Evolutionary conservation across 768 basidiomycete genomes (phyloP).

Genomic region (Clitopilus passeckerianus): DNA sequence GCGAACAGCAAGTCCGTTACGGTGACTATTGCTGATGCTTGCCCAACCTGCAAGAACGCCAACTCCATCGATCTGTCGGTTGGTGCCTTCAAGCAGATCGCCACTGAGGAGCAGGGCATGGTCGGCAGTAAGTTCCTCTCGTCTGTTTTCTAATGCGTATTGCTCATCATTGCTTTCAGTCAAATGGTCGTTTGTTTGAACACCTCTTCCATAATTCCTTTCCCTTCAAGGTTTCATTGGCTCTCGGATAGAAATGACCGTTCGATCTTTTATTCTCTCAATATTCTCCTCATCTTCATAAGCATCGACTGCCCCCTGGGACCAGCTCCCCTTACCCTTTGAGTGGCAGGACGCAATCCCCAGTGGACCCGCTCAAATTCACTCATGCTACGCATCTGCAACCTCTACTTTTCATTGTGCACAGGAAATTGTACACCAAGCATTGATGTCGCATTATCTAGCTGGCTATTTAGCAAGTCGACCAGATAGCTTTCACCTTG

Average conservation of each 20-base stretch:
- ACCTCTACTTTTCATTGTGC: not conserved
- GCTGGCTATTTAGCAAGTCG: not conserved
- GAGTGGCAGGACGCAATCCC: not conserved
- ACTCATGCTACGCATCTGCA: not conserved
- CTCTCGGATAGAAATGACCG: not conserved
- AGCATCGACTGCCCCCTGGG: not conserved
- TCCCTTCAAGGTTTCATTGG: conserved; percentile 25
- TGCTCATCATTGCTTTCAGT: conserved; percentile 20
- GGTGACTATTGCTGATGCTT: conserved; percentile 72
- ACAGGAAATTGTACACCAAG: not conserved
- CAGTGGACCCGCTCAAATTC: conserved; percentile 4
- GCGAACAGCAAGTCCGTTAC: conserved; percentile 51
- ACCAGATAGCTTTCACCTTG: not conserved
- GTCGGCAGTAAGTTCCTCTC: conserved; percentile 45
- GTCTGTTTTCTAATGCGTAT: not conserved
- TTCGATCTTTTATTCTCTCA: not conserved
- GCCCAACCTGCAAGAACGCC: conserved; percentile 66
- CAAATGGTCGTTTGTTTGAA: conserved; percentile 30
- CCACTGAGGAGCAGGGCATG: conserved; percentile 40
- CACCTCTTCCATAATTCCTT: conserved; percentile 24
- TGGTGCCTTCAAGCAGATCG: conserved; percentile 61
- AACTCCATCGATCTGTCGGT: conserved; percentile 75
- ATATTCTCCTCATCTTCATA: not conserved
- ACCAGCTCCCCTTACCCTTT: not conserved
- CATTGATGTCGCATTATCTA: not conserved